phyloP scores from a whole-genome alignment of 2,329 filamentous ascomycete species.

The Phyllosticta citrichinensis region DNA sequence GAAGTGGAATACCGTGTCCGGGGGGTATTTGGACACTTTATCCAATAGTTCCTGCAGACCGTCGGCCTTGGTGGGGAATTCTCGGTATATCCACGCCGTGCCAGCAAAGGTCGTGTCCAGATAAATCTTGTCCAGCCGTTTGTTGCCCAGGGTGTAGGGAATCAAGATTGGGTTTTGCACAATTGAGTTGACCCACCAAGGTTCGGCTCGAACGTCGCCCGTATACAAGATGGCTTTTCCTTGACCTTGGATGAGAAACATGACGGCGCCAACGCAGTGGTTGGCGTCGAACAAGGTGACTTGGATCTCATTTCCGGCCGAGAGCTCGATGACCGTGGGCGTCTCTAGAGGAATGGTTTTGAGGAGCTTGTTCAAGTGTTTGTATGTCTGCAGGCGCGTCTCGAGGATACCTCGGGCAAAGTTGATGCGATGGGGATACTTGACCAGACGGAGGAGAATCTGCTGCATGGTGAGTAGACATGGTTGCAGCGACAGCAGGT shows the following conservation, averaged over 20 bases:
- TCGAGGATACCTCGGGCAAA: slow-evolving; percentile 71
- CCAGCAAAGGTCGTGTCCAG: slow-evolving; percentile 74
- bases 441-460: slow-evolving; percentile 69
- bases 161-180: slow-evolving; percentile 61
- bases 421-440: slow-evolving; percentile 70
- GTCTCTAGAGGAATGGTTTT: slow-evolving; percentile 76
- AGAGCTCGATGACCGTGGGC: slow-evolving; percentile 65
- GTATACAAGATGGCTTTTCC: slow-evolving; percentile 74
- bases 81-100: slow-evolving; percentile 37
- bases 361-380: slow-evolving; percentile 60
- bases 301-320: slow-evolving; percentile 56
- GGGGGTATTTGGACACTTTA: slow-evolving; percentile 58
- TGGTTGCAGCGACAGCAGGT: not conserved
- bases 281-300: slow-evolving; percentile 88
- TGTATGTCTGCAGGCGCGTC: slow-evolving; percentile 62
- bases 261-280: slow-evolving; percentile 80
- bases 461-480: slow-evolving; percentile 15
- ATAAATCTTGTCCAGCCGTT: slow-evolving; percentile 66
- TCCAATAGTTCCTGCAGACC: slow-evolving; percentile 64
- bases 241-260: slow-evolving; percentile 75
- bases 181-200: slow-evolving; percentile 73
- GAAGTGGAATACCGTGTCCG: slow-evolving; percentile 71
- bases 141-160: slow-evolving; percentile 49
- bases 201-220: slow-evolving; percentile 76
- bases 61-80: slow-evolving; percentile 58